phyloP scores from a whole-genome alignment of 2,329 filamentous ascomycete genomes.

The Monilinia fructigena region DNA sequence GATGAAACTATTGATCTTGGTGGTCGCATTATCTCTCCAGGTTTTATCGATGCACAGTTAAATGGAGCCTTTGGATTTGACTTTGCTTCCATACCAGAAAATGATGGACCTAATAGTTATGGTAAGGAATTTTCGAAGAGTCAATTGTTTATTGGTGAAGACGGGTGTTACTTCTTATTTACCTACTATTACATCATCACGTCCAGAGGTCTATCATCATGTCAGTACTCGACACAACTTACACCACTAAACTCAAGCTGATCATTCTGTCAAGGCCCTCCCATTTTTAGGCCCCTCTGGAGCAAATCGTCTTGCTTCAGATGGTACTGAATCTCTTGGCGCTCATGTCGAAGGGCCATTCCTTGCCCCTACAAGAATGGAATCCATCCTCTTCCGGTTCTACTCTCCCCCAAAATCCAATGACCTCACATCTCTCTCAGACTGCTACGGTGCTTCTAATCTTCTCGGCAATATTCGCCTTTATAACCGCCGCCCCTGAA shows the following conservation, averaged over 20 bases:
- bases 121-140: conserved; percentile 69
- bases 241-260: neutral
- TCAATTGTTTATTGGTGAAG: conserved; percentile 69
- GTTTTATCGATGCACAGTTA: conserved; percentile 87
- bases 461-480: conserved; percentile 63
- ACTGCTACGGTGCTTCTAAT: conserved; percentile 72
- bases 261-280: conserved; percentile 52
- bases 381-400: conserved; percentile 73
- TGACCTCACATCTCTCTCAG: conserved; percentile 63
- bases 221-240: conserved; percentile 42
- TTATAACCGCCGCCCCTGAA: conserved; percentile 87
- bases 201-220: conserved; percentile 76
- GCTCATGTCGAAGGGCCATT: conserved; percentile 93
- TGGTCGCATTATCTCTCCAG: conserved; percentile 79
- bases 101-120: conserved; percentile 65
- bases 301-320: conserved; percentile 53
- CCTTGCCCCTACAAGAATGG: conserved; percentile 79
- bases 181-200: conserved; percentile 81
- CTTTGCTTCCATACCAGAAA: conserved; percentile 74
- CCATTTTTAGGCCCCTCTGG: conserved; percentile 76
- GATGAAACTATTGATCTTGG: conserved; percentile 75
- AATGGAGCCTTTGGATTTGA: conserved; percentile 94
- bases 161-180: conserved; percentile 88
- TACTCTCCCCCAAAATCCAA: conserved; percentile 54
- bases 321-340: conserved; percentile 83